Evolutionary conservation across 139 green algal species (phyloP).

Genomic region (Chlamydomonas sp.): DNA sequence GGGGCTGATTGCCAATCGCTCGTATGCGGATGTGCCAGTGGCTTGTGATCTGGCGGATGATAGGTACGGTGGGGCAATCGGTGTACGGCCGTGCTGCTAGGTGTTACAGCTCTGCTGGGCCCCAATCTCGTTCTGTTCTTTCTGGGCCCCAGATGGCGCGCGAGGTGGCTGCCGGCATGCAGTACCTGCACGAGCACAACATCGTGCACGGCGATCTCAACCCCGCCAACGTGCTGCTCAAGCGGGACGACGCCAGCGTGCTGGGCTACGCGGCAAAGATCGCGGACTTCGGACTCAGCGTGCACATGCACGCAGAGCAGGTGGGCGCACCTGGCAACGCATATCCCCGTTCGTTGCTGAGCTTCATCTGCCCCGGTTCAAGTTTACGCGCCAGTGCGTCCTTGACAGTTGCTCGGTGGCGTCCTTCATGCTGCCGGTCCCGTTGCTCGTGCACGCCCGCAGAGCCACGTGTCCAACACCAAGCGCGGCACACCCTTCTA

Average conservation of each 20-base stretch:
- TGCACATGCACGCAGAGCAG: conserved; percentile 49
- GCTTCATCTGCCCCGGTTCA: neutral
- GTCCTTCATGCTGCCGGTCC: neutral
- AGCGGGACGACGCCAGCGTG: conserved; percentile 16
- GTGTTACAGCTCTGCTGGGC: too few species aligned
- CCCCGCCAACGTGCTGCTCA: conserved; percentile 36
- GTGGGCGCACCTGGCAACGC: neutral
- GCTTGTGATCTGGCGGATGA: too few species aligned
- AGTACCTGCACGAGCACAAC: conserved; percentile 48
- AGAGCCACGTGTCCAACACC: conserved; percentile 54
- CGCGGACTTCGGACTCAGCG: conserved; percentile 51
- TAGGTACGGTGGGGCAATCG: too few species aligned
- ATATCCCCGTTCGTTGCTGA: neutral
- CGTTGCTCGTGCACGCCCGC: neutral
- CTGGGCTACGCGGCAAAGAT: conserved; percentile 52
- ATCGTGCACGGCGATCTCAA: conserved; percentile 49
- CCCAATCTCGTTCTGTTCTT: neutral
- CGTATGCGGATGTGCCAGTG: too few species aligned
- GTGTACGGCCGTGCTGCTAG: too few species aligned
- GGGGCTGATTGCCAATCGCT: too few species aligned
- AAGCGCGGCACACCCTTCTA: conserved; percentile 53
- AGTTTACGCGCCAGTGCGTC: neutral
- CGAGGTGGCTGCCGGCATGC: conserved; percentile 34
- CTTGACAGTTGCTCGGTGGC: neutral
- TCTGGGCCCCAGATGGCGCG: conserved; percentile 19